phyloP scores from a whole-genome alignment of 441 rosid genomes.

The Populus trichocarpa region DNA sequence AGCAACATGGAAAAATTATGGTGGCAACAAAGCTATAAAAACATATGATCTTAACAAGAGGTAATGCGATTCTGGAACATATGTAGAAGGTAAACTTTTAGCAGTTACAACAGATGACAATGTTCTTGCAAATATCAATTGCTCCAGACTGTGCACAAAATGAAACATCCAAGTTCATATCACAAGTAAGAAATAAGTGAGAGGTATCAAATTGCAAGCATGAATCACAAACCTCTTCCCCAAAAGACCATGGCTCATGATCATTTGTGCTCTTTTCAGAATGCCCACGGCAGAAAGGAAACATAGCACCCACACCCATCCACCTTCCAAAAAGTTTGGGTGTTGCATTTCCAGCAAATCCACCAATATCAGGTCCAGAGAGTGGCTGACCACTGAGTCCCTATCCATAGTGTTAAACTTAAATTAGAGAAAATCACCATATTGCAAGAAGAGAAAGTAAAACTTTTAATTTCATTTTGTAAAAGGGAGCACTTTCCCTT shows the following conservation, averaged over 20 bases:
- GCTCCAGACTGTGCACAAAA: neutral
- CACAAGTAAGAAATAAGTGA: neutral
- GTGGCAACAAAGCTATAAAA: neutral
- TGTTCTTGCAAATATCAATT: neutral
- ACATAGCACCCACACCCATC: slow-evolving; percentile 98
- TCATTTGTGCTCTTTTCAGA: slow-evolving; percentile 64
- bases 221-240: slow-evolving; percentile 73
- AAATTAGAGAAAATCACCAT: slow-evolving; percentile 17
- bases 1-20: neutral
- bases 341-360: slow-evolving; percentile 88
- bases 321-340: slow-evolving; percentile 91
- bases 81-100: neutral
- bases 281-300: slow-evolving; percentile 98
- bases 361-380: slow-evolving; percentile 99
- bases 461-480: no score
- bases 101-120: neutral
- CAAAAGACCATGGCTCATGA: slow-evolving; percentile 99
- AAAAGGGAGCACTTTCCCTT: neutral
- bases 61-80: neutral
- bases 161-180: neutral
- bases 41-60: neutral
- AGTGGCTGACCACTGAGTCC: slow-evolving; percentile 97
- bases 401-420: slow-evolving; percentile 37
- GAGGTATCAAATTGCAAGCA: neutral
- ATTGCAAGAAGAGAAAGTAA: neutral